Evolutionary conservation across 2,329 filamentous ascomycete genomes (phyloP).

Genomic region (Nigrospora sphaerica): DNA sequence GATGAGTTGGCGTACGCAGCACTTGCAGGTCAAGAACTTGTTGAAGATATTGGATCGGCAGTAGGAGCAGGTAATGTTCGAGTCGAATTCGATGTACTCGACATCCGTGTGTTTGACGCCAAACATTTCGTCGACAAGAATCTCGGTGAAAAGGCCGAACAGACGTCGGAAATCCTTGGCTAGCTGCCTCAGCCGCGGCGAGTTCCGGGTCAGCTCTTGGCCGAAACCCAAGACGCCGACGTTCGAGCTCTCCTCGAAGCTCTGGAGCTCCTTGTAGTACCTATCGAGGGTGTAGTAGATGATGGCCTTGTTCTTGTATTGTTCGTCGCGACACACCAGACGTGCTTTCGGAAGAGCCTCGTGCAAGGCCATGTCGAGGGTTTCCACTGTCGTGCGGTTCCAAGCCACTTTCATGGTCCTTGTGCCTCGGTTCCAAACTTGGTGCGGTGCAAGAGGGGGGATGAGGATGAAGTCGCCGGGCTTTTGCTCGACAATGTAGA

Average conservation of each 20-base stretch:
- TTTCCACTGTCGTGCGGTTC: constrained; percentile 93
- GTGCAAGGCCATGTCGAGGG: constrained; percentile 74
- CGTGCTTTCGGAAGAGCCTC: constrained; percentile 86
- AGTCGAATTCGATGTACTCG: constrained; percentile 77
- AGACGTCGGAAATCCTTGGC: constrained; percentile 75
- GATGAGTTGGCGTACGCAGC: constrained; percentile 62
- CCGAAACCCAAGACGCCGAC: constrained; percentile 40
- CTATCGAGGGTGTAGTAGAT: constrained; percentile 81
- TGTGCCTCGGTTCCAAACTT: constrained; percentile 97
- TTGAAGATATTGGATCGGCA: constrained; percentile 97
- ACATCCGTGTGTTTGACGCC: constrained; percentile 61
- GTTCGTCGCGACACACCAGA: constrained; percentile 91
- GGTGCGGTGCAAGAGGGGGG: constrained; percentile 86
- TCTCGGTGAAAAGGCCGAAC: constrained; percentile 68
- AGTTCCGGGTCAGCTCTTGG: constrained; percentile 33
- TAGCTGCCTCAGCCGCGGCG: constrained; percentile 56
- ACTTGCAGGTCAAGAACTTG: constrained; percentile 84
- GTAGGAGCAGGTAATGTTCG: constrained; percentile 91
- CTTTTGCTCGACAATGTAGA: constrained; percentile 86
- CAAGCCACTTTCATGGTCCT: constrained; percentile 96
- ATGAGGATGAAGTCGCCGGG: constrained; percentile 90
- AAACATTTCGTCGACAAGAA: constrained; percentile 84
- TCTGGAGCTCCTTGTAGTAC: constrained; percentile 57
- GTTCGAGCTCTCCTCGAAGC: constrained; percentile 42
- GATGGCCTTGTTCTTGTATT: constrained; percentile 98